Evolutionary conservation across 2,329 filamentous ascomycete genomes (phyloP), one percentile per base, ranked within the genome.

Genomic region (Fusarium ramigenum): DNA sequence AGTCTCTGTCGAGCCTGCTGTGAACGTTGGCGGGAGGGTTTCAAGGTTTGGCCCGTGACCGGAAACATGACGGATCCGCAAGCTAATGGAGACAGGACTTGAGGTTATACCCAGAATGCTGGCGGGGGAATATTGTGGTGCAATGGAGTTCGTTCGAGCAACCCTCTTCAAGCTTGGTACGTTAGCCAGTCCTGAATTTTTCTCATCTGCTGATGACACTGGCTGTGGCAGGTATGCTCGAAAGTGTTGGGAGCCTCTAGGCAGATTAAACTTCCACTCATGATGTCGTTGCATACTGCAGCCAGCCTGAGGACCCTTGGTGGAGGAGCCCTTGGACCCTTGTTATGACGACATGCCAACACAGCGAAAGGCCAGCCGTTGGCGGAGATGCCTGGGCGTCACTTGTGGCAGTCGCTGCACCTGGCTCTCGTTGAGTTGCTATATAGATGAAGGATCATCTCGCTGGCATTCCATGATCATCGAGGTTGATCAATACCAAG

Each of bases 401-500:
- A n/a, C 25, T 34, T n/a, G 2, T 12, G 12, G 4, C 21, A 28
- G 16, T 12, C 10, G 18, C 5, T 16, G 19, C 23, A 10, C n/a
- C 16, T 11, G 19, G 36, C n/a, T n/a, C 14, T 18, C 12, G 15
- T 36, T 30, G 19, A 66, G 32, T 25, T 28, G 32, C 37, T 73
- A 73, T 73, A 73, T 69, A 74, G 42, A 15, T 21, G 25, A 30
- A 47, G 58, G 52, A 47, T 59, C 25, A 15, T 47, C 66, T 71
- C 56, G 19, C 18, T 14, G 18, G 58, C 28, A 64, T 42, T 42
- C 14, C 25, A 18, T 18, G 37, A 60, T 56, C 39, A 61, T 30
- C 56, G 28, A 61, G 21, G 39, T 49, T 32, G 40, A 64, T 68
- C 50, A 72, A 68, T 71, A 59, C 58, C 46, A 70, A 67, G 16